Conservation (phyloP, 768 basidiomycete genomes). For the Auriscalpium orientale region DNA sequence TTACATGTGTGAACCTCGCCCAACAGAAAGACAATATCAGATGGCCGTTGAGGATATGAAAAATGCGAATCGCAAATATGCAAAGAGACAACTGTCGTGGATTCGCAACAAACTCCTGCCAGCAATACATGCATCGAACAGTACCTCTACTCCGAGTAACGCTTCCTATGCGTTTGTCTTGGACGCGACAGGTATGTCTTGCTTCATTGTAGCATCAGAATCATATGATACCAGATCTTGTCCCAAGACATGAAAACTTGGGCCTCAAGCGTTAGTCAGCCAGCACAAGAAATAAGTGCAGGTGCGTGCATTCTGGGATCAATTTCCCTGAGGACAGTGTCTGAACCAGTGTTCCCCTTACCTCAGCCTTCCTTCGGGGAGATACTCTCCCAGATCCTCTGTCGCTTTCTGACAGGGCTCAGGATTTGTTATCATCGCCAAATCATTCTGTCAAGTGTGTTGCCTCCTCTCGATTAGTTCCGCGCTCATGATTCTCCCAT, state of each 20-base stretch:
- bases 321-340: not conserved
- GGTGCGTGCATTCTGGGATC: constrained; percentile 28
- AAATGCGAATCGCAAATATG: constrained; percentile 80
- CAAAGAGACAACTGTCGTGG: constrained; percentile 89
- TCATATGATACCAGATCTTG: not conserved
- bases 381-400: constrained; percentile 47
- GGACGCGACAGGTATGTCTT: constrained; percentile 57
- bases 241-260: constrained; percentile 49
- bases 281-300: constrained; percentile 41
- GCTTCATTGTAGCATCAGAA: not conserved
- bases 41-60: constrained; percentile 76
- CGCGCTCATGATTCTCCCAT: constrained; percentile 4
- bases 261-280: constrained; percentile 44
- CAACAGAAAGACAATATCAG: constrained; percentile 31
- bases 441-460: constrained; percentile 36
- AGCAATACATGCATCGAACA: constrained; percentile 45
- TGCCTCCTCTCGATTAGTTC: not conserved
- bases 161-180: constrained; percentile 46
- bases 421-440: constrained; percentile 36
- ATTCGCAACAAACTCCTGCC: constrained; percentile 85
- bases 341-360: not conserved
- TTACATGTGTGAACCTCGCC: constrained; percentile 44
- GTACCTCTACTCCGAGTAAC: constrained; percentile 19
- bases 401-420: constrained; percentile 46
- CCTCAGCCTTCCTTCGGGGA: constrained; percentile 8